Base-by-base conservation (phyloP, 23 red algal genomes). In the Gracilaria gracilis region DNA sequence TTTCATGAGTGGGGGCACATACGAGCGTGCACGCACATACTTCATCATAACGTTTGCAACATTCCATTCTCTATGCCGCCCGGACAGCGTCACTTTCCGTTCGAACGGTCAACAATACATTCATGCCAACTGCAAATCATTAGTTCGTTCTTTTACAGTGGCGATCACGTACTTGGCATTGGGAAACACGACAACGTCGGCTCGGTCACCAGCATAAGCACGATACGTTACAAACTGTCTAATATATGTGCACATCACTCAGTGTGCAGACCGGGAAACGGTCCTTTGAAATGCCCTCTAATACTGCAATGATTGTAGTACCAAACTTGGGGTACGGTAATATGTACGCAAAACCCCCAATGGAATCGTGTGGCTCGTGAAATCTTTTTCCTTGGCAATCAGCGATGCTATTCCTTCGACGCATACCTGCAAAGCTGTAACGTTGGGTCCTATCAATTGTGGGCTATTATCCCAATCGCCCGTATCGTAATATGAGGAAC, bases 261-360 rank as follows among this genome's bases (percentile, higher is more conserved):
- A 2, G 51, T 55, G 64, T 37, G 32, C 64, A 38, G 64, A 69
- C 64, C 64, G 32, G 1, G 64, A 69, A 69, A 69, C 64, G 64
- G 64, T 69, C 64, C 12, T 31, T 19, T 36, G 37, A 20, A 69
- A 2, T 31, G 9, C 16, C 0, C 15, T 24, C 28, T 36, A n/a
- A n/a, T 37, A 6, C 27, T 65, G 11, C 42, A 46, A 7, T 46
- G 42, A n/a, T n/a, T n/a, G n/a, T n/a, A n/a, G n/a, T n/a, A n/a
- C n/a, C n/a, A n/a, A n/a, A n/a, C n/a, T n/a, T n/a, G n/a, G n/a
- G n/a, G n/a, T n/a, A n/a, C 42, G 11, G 32, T 27, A 31, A 28
- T 32, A 4, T 69, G 64, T 36, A 69, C 32, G 13, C 37, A 69
- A 36, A 3, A 19, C 32, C 0, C 64, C 9, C 24, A 58, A 15